phyloP scores from a whole-genome alignment of 116 monocot species.

The Papilionanthe hybrid region DNA sequence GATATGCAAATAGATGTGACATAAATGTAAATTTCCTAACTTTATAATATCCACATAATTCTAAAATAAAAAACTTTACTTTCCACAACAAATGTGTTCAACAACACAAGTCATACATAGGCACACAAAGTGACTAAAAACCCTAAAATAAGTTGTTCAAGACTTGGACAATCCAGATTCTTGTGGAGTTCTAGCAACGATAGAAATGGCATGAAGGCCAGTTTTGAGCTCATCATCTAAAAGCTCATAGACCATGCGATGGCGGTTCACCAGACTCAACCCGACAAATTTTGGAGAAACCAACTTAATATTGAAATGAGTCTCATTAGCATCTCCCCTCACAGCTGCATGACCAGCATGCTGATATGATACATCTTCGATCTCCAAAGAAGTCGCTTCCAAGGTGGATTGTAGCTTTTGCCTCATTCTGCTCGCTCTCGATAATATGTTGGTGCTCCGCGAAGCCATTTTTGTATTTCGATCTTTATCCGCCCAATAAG shows the following conservation, averaged over 20 bases:
- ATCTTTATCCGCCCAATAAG: background rate
- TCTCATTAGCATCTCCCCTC: conserved; percentile 48
- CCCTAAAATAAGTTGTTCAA: background rate
- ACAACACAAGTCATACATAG: too few species aligned
- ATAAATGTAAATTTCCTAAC: too few species aligned
- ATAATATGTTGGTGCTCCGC: conserved; percentile 24
- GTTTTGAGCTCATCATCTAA: conserved; percentile 71
- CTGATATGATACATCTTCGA: conserved; percentile 82
- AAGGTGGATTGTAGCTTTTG: conserved; percentile 66
- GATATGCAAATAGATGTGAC: too few species aligned
- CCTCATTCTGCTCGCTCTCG: conserved; percentile 76
- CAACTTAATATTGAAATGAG: conserved; percentile 83
- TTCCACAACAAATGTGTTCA: too few species aligned
- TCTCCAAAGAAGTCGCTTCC: conserved; percentile 64
- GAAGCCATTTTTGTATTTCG: conserved; percentile 3
- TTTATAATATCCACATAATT: too few species aligned
- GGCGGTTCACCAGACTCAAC: conserved; percentile 78
- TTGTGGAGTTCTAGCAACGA: conserved; percentile 79
- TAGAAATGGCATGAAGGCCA: conserved; percentile 89
- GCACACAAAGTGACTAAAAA: too few species aligned
- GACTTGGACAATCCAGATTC: conserved; percentile 38
- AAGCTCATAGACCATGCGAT: conserved; percentile 82
- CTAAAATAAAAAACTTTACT: too few species aligned
- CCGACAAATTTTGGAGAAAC: conserved; percentile 75
- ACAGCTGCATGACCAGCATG: conserved; percentile 91